A percentile compares a stretch with the other conserved stretches of the same genome.
Evolutionary conservation across 306 rosid species (phyloP).

Genomic region (Glycine tomentella): DNA sequence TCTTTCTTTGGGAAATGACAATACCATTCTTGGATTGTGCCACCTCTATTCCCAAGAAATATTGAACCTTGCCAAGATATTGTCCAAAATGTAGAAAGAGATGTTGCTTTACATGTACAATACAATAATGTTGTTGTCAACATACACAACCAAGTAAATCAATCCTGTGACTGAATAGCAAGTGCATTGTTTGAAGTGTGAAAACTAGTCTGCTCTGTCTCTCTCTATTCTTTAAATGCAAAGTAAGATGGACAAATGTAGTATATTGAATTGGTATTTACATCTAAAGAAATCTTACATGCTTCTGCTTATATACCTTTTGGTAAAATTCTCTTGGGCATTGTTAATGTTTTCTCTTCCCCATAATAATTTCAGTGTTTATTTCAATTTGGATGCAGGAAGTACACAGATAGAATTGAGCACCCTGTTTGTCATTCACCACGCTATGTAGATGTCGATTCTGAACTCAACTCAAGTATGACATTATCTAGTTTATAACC

Average conservation of each 20-base stretch:
- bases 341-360: background rate
- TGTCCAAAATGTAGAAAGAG: background rate
- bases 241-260: background rate
- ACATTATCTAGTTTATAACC: constrained; percentile 9
- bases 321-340: background rate
- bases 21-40: background rate
- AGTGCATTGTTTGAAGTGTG: constrained; percentile 7
- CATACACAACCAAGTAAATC: background rate
- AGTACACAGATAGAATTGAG: constrained; percentile 63
- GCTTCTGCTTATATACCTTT: background rate
- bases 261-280: background rate
- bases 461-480: constrained; percentile 61
- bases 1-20: background rate
- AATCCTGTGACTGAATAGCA: background rate
- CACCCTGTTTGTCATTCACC: constrained; percentile 48
- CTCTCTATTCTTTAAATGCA: background rate
- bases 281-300: background rate
- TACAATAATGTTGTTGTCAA: background rate
- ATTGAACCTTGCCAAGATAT: background rate
- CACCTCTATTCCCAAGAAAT: background rate
- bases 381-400: constrained; percentile 58
- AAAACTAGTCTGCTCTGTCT: background rate
- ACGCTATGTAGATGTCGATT: constrained; percentile 50
- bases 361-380: background rate
- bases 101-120: background rate